Conservation (phyloP, 805 yeast species). For the Candida methanosorbosa region DNA sequence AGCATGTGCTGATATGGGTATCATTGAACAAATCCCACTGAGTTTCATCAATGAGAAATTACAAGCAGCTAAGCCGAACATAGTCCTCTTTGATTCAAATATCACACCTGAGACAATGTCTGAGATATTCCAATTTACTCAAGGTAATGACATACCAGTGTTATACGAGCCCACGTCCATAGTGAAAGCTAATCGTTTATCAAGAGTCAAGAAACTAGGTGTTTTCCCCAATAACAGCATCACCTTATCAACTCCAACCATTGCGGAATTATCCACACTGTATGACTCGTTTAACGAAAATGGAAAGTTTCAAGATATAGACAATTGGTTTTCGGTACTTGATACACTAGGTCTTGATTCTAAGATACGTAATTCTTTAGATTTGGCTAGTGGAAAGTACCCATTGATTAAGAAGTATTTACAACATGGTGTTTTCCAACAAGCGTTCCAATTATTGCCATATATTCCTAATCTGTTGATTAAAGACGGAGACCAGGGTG, state of each 20-base stretch:
- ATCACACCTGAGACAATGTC: conserved; percentile 35
- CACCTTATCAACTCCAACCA: conserved; percentile 60
- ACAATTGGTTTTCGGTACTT: conserved; percentile 66
- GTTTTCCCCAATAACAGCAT: conserved; percentile 41
- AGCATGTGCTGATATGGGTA: conserved; percentile 83
- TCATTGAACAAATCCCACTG: conserved; percentile 41
- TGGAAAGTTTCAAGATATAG: conserved; percentile 39
- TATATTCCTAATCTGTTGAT: conserved; percentile 57
- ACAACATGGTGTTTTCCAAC: conserved; percentile 47
- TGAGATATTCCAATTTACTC: conserved; percentile 23
- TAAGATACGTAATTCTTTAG: conserved; percentile 36
- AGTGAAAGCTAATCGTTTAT: conserved; percentile 47
- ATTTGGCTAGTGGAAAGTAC: conserved; percentile 19
- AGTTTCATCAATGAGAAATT: conserved; percentile 36
- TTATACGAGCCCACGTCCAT: conserved; percentile 75
- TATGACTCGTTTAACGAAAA: conserved; percentile 36
- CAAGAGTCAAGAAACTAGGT: conserved; percentile 22
- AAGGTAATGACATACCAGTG: conserved; percentile 20
- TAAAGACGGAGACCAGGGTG: conserved; percentile 63
- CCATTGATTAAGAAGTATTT: conserved; percentile 21
- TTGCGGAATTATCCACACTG: conserved; percentile 48
- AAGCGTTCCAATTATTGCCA: conserved; percentile 66
- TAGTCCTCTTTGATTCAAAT: conserved; percentile 63
- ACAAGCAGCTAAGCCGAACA: conserved; percentile 31
- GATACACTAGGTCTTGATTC: conserved; percentile 49